Evolutionary conservation across 2,329 filamentous ascomycete species (phyloP).

Genomic region (Penicillium crustosum): DNA sequence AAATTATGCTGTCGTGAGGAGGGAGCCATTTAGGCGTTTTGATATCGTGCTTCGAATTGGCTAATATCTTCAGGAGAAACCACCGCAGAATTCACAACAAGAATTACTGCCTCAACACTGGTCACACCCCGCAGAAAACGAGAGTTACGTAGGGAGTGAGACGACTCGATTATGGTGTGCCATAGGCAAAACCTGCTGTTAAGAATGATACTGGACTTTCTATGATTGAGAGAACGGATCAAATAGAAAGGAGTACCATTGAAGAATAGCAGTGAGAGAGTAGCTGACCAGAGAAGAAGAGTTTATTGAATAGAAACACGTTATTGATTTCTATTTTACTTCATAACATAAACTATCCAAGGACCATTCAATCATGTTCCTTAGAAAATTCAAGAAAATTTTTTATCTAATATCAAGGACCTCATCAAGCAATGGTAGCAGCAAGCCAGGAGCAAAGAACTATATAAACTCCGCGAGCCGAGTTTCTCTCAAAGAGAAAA

Average conservation of each 20-base stretch:
- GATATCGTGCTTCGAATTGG: not conserved
- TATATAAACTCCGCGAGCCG: not conserved
- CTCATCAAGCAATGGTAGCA: not conserved
- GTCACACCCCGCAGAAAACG: not conserved
- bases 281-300: not conserved
- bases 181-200: not conserved
- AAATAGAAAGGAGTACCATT: not conserved
- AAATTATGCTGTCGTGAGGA: not conserved
- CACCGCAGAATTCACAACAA: no score
- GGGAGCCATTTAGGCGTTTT: not conserved
- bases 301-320: rapidly evolving
- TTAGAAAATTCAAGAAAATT: no score
- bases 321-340: not conserved
- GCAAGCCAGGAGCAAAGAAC: not conserved
- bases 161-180: not conserved
- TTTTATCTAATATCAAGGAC: no score
- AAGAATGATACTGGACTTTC: not conserved
- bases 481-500: not conserved
- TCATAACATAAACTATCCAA: not conserved
- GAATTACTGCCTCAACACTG: no score
- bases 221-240: no score
- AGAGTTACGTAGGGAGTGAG: not conserved
- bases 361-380: not conserved
- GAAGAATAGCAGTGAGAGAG: not conserved
- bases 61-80: no score